Evolutionary conservation across 202 grass and related monocot genomes (phyloP).

Genomic region (Dendrocalamus latiflorus): DNA sequence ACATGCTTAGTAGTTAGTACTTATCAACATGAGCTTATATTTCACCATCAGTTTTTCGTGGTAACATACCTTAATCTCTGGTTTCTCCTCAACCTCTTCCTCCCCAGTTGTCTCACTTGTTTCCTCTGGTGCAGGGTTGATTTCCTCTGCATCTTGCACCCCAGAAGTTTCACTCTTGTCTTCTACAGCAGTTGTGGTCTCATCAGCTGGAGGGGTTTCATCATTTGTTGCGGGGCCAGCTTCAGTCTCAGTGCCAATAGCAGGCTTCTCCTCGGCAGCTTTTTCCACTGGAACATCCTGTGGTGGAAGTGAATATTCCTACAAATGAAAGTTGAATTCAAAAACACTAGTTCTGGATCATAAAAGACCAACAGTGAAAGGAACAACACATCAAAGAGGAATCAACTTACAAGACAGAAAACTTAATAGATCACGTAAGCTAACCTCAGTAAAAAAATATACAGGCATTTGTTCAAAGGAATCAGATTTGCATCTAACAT

Average conservation of each 20-base stretch:
- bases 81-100: constrained; percentile 49
- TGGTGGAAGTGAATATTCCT: constrained; percentile 61
- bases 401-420: not conserved
- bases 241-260: too few relatives aligned
- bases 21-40: constrained; percentile 3
- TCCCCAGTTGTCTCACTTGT: constrained; percentile 28
- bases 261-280: constrained; percentile 31
- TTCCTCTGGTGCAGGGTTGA: constrained; percentile 41
- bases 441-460: not conserved
- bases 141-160: constrained; percentile 38
- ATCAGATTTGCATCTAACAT: constrained; percentile 3
- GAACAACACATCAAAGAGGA: not conserved
- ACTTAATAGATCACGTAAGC: not conserved
- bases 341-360: not conserved
- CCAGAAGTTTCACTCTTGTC: constrained; percentile 35
- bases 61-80: constrained; percentile 68
- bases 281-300: constrained; percentile 39
- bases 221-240: constrained; percentile 26
- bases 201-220: constrained; percentile 33
- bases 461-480: not conserved
- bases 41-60: not conserved
- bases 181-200: constrained; percentile 12
- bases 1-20: constrained; percentile 29
- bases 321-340: not conserved
- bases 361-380: not conserved